phyloP scores from a whole-genome alignment of 495 filamentous ascomycete genomes.

The Hypomontagnella submonticulosa region DNA sequence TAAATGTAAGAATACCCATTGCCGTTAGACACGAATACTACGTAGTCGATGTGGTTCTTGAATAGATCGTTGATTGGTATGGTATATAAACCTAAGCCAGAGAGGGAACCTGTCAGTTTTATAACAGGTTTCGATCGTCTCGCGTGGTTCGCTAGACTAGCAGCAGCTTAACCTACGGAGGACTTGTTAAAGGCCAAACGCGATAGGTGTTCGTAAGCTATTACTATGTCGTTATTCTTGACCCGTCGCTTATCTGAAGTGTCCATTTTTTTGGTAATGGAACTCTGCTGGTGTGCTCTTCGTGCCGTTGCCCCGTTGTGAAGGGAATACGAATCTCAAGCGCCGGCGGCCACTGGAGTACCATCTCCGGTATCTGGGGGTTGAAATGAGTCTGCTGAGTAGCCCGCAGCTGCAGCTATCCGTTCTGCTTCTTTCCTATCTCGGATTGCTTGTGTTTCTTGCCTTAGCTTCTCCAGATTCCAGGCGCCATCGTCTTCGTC shows the following conservation, averaged over 20 bases:
- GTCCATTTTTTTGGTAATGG: constrained; percentile 14
- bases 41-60: not conserved
- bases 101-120: constrained; percentile 22
- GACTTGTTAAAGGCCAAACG: constrained; percentile 21
- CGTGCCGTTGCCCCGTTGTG: constrained; percentile 1
- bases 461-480: constrained; percentile 80
- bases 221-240: constrained; percentile 25
- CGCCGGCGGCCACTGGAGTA: constrained; percentile 24
- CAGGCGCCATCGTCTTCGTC: constrained; percentile 71
- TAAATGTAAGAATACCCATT: not conserved
- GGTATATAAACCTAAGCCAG: constrained; percentile 36
- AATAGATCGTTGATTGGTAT: constrained; percentile 24
- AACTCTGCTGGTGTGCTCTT: constrained; percentile 24
- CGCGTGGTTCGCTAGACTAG: constrained; percentile 19
- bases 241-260: constrained; percentile 41
- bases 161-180: constrained; percentile 24
- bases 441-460: constrained; percentile 74
- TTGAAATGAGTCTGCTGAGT: constrained; percentile 27
- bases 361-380: constrained; percentile 36
- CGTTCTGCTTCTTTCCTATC: constrained; percentile 72
- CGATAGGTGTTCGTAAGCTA: constrained; percentile 15
- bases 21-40: not conserved
- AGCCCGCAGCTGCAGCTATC: constrained; percentile 49
- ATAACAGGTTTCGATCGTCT: constrained; percentile 14
- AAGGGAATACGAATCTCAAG: constrained; percentile 13